Base-by-base conservation (phyloP, 2,329 filamentous ascomycete genomes). In the Fusarium sp. region DNA sequence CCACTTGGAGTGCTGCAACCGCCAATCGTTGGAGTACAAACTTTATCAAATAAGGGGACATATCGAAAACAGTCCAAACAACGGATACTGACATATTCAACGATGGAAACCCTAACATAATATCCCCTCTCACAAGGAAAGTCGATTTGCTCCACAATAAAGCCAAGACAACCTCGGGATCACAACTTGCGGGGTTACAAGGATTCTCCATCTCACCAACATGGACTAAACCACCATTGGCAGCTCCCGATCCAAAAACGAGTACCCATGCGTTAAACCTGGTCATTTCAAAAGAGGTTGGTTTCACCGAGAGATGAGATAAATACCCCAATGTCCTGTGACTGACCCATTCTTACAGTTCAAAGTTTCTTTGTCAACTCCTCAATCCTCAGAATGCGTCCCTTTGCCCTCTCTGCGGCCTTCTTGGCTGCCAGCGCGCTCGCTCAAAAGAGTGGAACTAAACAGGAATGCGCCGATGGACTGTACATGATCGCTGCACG, bases 401-500 rank as follows among this genome's bases (percentile, higher is more conserved):
- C 49, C 20, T 26, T 57, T 20, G 24, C 53, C 16, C 57, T 75
- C 28, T 62, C 75, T 28, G 35, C 74, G 43, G 73, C 75, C 20
- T 59, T 76, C 15, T 29, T 76, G 41, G 73, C 71, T 53, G 73
- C 71, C 43, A 55, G 69, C 29, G 69, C 70, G 10, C 46, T 69
- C 49, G 70, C 69, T 26, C 65, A 74, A 44, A 74, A 74, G 42
- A 71, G 65, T 42, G 63, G 66, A 1, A 69, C 52, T 28, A 43
- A 57, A 16, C 37, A 59, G 29, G 54, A 64, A 53, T 83, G 81
- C 74, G 74, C 76, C 39, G 66, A 75, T 38, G 79, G 81, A 44
- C 71, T 82, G 26, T 79, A 82, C 75, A 74, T 83, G 53, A 70
- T 83, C 57, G 79, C 79, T 52, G 78, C 80, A 16, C 78, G 81